Evolutionary conservation across 2,329 filamentous ascomycete genomes (phyloP), one percentile per base, ranked within the genome.

Genomic region (Grosmannia serpens): DNA sequence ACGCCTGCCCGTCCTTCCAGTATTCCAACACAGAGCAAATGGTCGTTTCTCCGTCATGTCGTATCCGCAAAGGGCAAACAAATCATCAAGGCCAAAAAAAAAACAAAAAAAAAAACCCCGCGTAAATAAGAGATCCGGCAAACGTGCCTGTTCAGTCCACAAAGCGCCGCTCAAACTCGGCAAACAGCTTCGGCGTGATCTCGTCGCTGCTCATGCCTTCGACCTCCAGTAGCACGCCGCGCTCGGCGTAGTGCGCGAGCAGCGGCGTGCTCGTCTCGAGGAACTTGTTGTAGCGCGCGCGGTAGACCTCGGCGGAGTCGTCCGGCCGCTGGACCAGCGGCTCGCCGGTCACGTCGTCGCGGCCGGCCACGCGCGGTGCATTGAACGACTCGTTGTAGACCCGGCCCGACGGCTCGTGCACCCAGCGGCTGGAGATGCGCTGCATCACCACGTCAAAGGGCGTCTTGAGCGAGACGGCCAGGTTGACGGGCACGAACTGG

Each of bases 341-440:
- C 70, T 99, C 94, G 20, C 94, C 94, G 0, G 94, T 99, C 53
- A 96, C 69, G 70, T 99, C 94, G 72, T 99, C 94, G 64, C 79
- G 82, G 29, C 94, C 92, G 0, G 83, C 73, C 1, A 91, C 84
- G 64, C 86, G 87, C 1, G 94, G 94, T 9, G 88, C 81, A 68
- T 97, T 91, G 76, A 96, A 99, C 0, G 85, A 85, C 2, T 91
- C 95, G 71, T 99, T 99, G 77, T 99, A 99, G 20, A 96, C 87
- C 31, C 94, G 82, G 1, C 94, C 94, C 0, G 90, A 95, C 0
- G 90, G 85, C 67, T 88, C 88, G 72, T 99, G 94, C 47, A 96
- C 87, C 91, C 91, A 96, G 59, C 94, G 87, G 56, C 90, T 91
- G 50, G 88, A 84, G 65, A 99, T 96, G 58, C 94, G 87, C 65